A percentile compares a stretch with the other conserved stretches of the same genome.
Conservation (phyloP, 2,329 filamentous ascomycete species). For the Myriosclerotinia curreyana region DNA sequence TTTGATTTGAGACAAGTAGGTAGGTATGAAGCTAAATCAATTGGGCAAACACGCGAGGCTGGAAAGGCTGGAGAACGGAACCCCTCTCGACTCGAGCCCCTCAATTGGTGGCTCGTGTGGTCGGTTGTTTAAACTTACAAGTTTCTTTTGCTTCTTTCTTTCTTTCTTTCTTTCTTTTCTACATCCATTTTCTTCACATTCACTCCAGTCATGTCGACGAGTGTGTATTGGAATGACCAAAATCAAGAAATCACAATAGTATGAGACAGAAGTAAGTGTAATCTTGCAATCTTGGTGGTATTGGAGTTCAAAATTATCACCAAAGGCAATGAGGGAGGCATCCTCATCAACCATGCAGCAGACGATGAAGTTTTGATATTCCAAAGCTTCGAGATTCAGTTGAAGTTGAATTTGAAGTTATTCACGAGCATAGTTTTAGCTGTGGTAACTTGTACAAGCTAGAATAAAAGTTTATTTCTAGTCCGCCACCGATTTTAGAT, state of each 20-base stretch:
- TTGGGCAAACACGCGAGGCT: constrained; percentile 18
- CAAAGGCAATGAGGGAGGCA: background rate
- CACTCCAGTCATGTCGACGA: background rate
- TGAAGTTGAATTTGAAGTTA: background rate
- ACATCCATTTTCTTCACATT: background rate
- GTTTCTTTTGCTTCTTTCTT: no score
- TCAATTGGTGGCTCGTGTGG: constrained; percentile 9
- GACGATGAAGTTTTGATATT: background rate
- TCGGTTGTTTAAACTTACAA: background rate
- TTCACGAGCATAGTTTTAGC: background rate
- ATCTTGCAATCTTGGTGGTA: background rate
- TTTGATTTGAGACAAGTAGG: constrained; percentile 12
- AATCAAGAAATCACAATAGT: background rate
- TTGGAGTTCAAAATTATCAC: background rate
- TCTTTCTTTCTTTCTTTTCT: background rate
- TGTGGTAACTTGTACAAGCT: background rate
- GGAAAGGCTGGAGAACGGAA: no score
- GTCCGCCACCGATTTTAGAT: background rate
- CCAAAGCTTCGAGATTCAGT: background rate
- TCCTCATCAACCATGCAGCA: background rate
- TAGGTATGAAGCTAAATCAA: constrained; percentile 14
- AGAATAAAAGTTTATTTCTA: background rate
- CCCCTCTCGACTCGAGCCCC: no score
- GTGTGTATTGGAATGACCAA: no score
- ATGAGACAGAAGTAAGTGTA: background rate